Evolutionary conservation across 2,329 filamentous ascomycete genomes (phyloP), one percentile per base, ranked within the genome.

Genomic region (Biscogniauxia marginata): DNA sequence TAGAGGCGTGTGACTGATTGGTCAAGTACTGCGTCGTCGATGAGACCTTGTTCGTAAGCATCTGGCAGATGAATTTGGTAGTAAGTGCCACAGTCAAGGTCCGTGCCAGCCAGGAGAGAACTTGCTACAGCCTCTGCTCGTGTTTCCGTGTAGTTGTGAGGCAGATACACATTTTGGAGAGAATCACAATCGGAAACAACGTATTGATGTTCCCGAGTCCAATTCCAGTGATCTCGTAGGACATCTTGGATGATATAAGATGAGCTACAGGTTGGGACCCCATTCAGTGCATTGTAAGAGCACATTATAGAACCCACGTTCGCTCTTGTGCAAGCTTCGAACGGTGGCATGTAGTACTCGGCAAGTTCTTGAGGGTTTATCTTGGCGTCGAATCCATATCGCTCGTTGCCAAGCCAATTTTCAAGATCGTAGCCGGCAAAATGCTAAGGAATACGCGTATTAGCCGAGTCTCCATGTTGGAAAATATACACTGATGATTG

Each of bases 261-360:
- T 64, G 83, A 82, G 0, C 85, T 83, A 60, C 87, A 89, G 3
- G 84, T 79, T 0, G 87, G 86, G 0, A 85, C 77, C 0, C 86
- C 86, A 56, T 89, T 88, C 30, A 90, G 74, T 0, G 84, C 75
- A 61, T 89, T 86, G 67, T 86, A 85, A 0, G 78, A 79, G 62
- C 83, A 85, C 83, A 86, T 86, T 57, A 86, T 73, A 34, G 84
- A 85, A 3, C 76, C 75, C 2, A 80, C 80, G 45, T 79, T 76
- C 9, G 79, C 77, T 20, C 79, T 75, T 34, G 79, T 82, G 68
- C 86, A 88, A 66, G 78, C 78, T 64, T 86, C 75, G 73, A 90
- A 90, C 0, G 85, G 79, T 1, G 83, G 85, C 57, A 87, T 77
- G 64, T 86, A 89, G 71, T 88, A 90, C 63, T 89, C 86, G 0